Evolutionary conservation across 768 basidiomycete genomes (phyloP).

Genomic region (Mycena floridula): DNA sequence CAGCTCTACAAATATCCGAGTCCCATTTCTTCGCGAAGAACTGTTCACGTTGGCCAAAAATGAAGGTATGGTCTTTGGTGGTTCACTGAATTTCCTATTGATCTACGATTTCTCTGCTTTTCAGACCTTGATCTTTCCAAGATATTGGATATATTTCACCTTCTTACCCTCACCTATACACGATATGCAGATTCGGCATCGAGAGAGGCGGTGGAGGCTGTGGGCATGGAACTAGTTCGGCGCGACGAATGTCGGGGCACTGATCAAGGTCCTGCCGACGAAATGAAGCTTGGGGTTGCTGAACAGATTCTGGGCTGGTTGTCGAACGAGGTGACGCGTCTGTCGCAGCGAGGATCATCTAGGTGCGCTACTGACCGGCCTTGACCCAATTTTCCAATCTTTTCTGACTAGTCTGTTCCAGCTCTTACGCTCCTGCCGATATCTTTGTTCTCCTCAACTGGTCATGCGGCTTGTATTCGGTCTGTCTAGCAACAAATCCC

Average conservation of each 20-base stretch:
- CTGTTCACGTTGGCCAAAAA: constrained; percentile 49
- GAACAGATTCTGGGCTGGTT: constrained; percentile 79
- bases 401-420: constrained; percentile 13
- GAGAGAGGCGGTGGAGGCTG: constrained; percentile 61
- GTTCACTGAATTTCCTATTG: constrained; percentile 1
- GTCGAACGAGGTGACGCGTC: constrained; percentile 53
- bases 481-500: constrained; percentile 38
- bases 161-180: constrained; percentile 72
- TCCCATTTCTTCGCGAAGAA: constrained; percentile 59
- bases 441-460: constrained; percentile 68
- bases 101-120: constrained; percentile 3
- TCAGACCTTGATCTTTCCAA: constrained; percentile 58
- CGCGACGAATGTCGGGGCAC: constrained; percentile 59
- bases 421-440: constrained; percentile 53
- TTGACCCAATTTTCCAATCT: too few species aligned
- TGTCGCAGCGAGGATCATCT: constrained; percentile 45
- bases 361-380: too few species aligned
- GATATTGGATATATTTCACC: constrained; percentile 61
- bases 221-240: constrained; percentile 57
- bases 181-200: constrained; percentile 73
- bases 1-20: constrained; percentile 46
- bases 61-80: constrained; percentile 39
- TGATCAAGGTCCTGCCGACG: constrained; percentile 27
- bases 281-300: constrained; percentile 48
- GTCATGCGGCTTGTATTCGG: constrained; percentile 57